phyloP scores from a whole-genome alignment of 345 rosid species.

The Cochlearia excelsa region DNA sequence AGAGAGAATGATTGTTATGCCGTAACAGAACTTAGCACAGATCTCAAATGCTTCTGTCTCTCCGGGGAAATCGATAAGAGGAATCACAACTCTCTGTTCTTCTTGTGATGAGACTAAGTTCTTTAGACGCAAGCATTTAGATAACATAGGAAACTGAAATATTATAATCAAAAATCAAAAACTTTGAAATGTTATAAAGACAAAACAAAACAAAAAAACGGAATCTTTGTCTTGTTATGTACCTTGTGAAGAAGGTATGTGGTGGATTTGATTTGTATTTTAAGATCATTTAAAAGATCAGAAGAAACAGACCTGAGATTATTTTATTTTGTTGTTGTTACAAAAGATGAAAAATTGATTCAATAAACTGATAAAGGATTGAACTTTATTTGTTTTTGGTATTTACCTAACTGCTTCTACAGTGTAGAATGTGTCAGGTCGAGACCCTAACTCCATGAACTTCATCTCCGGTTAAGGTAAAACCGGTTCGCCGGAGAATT shows the following conservation, averaged over 20 bases:
- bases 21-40: conserved; percentile 95
- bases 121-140: conserved; percentile 77
- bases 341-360: conserved; percentile 9
- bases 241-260: conserved; percentile 98
- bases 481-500: conserved; percentile 7
- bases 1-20: conserved; percentile 86
- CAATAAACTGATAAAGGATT: background rate
- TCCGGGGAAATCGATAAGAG: conserved; percentile 81
- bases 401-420: conserved; percentile 75
- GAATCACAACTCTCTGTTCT: conserved; percentile 52
- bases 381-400: background rate
- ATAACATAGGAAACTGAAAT: conserved; percentile 81
- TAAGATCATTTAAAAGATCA: conserved; percentile 84
- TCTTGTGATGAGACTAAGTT: conserved; percentile 39
- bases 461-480: conserved; percentile 50
- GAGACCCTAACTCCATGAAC: conserved; percentile 91
- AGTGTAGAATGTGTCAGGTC: conserved; percentile 87
- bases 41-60: conserved; percentile 86
- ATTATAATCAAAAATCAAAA: conserved; percentile 11
- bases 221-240: background rate
- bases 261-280: conserved; percentile 74
- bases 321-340: background rate
- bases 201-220: background rate
- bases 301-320: conserved; percentile 80
- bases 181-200: too few relatives aligned